phyloP scores from a whole-genome alignment of 73 alveolate genomes.

The Stentor coeruleus region DNA sequence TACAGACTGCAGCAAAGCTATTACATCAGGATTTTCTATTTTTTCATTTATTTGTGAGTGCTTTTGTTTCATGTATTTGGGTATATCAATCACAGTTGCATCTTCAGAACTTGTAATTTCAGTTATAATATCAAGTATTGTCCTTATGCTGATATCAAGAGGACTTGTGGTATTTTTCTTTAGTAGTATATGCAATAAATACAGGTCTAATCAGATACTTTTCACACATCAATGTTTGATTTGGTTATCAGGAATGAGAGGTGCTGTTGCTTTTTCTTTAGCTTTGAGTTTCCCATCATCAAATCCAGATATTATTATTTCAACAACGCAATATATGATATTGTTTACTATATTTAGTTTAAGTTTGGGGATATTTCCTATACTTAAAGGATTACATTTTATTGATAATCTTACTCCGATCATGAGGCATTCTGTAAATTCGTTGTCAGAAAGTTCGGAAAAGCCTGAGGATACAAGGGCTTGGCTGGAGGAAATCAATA shows the following conservation, averaged over 20 bases:
- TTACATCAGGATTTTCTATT: conserved; percentile 7
- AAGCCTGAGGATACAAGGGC: no score
- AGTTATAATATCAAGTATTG: conserved; percentile 18
- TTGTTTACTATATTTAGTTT: conserved; percentile 23
- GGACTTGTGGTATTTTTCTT: conserved; percentile 35
- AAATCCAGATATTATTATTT: conserved; percentile 18
- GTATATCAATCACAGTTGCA: conserved; percentile 31
- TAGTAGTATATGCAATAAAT: conserved; percentile 16
- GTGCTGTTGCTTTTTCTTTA: conserved; percentile 46
- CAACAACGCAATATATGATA: conserved; percentile 33
- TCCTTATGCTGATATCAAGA: conserved; percentile 36
- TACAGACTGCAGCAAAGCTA: conserved; percentile 29
- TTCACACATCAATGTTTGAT: conserved; percentile 23
- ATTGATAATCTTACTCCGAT: not conserved
- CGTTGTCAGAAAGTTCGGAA: no score
- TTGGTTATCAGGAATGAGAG: conserved; percentile 52
- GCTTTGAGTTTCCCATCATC: conserved; percentile 38
- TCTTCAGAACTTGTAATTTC: not conserved
- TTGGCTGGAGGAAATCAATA: no score
- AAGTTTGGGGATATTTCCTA: conserved; percentile 11
- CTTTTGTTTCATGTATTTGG: conserved; percentile 44
- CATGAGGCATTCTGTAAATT: not conserved
- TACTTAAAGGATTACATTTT: not conserved
- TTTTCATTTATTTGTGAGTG: conserved; percentile 32
- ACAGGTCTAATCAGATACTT: conserved; percentile 24